Evolutionary conservation across 192 early-diverging fungal species (phyloP).

Genomic region (Coemansia aciculifera): DNA sequence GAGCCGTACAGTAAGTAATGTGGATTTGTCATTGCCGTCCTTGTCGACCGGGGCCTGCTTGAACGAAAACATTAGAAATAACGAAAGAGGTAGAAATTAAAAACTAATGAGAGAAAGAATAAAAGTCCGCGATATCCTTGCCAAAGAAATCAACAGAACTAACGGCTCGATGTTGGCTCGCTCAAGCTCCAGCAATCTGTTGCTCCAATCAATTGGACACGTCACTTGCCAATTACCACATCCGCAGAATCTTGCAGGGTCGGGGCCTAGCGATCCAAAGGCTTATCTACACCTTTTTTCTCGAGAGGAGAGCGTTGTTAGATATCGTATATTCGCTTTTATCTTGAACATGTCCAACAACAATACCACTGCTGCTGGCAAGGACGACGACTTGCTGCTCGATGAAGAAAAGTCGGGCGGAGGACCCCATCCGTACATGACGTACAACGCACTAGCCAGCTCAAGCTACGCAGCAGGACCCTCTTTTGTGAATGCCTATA

Average conservation of each 20-base stretch:
- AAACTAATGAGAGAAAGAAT: background rate
- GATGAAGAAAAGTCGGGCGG: slow-evolving; percentile 2
- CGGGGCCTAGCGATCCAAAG: background rate
- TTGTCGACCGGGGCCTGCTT: slow-evolving; percentile 27
- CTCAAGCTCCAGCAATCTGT: background rate
- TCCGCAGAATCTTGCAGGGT: background rate
- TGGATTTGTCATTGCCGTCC: slow-evolving; percentile 34
- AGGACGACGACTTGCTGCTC: background rate
- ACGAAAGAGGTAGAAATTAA: background rate
- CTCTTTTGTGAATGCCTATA: slow-evolving; percentile 18
- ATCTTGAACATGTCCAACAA: background rate
- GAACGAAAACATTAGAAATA: slow-evolving; percentile 30
- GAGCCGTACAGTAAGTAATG: slow-evolving; percentile 36
- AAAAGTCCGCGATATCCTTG: background rate
- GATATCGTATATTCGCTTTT: background rate
- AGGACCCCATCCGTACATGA: slow-evolving; percentile 12
- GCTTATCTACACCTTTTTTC: background rate
- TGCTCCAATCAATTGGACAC: background rate
- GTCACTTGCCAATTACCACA: background rate
- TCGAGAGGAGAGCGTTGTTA: background rate
- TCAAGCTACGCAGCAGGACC: slow-evolving; percentile 18
- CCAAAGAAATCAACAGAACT: background rate
- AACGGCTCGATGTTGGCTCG: background rate
- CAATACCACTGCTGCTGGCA: background rate
- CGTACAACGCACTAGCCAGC: slow-evolving; percentile 19